Percentiles rank a stretch among this genome's conserved stretches.
Evolutionary conservation across 2,329 filamentous ascomycete species (phyloP).

Genomic region (Didymella glomerata): DNA sequence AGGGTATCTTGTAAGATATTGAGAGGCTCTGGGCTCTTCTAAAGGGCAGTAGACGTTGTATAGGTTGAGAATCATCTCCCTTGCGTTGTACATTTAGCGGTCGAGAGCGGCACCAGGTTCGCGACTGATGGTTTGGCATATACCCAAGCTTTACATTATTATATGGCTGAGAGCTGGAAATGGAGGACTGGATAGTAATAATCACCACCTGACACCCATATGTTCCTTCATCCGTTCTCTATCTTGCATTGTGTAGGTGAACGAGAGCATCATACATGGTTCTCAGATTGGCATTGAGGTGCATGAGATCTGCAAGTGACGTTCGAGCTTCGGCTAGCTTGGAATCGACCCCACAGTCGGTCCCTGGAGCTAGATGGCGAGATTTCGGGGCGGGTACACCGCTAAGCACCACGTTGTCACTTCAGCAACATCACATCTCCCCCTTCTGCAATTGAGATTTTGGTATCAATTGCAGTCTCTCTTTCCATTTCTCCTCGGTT

Average conservation of each 20-base stretch:
- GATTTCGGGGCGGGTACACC: constrained; percentile 23
- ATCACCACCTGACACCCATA: constrained; percentile 3
- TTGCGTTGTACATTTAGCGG: constrained; percentile 8
- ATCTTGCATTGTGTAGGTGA: background rate
- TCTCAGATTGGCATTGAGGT: constrained; percentile 11
- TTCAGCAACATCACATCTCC: constrained; percentile 21
- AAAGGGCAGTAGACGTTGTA: background rate
- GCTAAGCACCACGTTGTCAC: constrained; percentile 25
- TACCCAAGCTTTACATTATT: constrained; percentile 7
- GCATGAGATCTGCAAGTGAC: constrained; percentile 24
- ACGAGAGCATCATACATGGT: constrained; percentile 1
- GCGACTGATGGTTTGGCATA: constrained; percentile 3
- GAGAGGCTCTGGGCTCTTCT: background rate
- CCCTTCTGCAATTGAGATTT: constrained; percentile 21
- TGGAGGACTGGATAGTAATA: constrained; percentile 13
- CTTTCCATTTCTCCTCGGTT: constrained; percentile 15
- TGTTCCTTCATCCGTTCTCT: background rate
- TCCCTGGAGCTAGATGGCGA: constrained; percentile 26
- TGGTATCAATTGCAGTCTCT: constrained; percentile 29
- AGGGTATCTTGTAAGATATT: constrained; percentile 18
- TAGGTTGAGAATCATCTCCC: constrained; percentile 1
- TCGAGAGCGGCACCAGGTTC: background rate
- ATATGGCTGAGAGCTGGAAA: background rate
- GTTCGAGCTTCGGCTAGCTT: constrained; percentile 27
- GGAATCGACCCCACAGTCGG: constrained; percentile 25